A percentile compares a stretch with the other conserved stretches of the same genome.
phyloP scores from a whole-genome alignment of 345 rosid species.

The Microcos paniculata region DNA sequence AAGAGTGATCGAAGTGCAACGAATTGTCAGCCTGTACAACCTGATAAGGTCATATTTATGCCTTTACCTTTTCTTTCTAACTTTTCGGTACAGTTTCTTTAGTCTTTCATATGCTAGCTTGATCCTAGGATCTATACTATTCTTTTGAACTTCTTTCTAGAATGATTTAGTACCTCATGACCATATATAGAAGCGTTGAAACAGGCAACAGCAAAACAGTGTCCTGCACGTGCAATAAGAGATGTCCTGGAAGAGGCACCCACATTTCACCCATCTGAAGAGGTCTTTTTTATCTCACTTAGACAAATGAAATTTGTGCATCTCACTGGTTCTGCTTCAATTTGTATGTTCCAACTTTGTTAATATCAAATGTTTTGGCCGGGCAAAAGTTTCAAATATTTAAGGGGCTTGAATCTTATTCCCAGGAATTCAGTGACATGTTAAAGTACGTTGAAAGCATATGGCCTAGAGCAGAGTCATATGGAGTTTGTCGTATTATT shows the following conservation, averaged over 20 bases:
- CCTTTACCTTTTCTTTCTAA: neutral
- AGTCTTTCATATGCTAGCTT: neutral
- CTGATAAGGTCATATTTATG: conserved; percentile 22
- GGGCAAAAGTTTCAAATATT: conserved; percentile 14
- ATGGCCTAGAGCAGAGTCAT: conserved; percentile 44
- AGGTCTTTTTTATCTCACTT: conserved; percentile 42
- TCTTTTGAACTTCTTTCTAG: neutral
- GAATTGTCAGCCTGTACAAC: conserved; percentile 20
- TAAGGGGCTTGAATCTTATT: conserved; percentile 23
- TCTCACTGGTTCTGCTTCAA: conserved; percentile 19
- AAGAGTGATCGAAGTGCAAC: conserved; percentile 18
- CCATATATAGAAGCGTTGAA: conserved; percentile 25
- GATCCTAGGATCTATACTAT: neutral
- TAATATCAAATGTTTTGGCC: conserved; percentile 14
- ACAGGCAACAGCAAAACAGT: conserved; percentile 38
- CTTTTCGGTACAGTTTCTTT: neutral
- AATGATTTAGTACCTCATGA: conserved; percentile 14
- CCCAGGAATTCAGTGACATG: conserved; percentile 71
- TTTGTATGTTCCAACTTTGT: conserved; percentile 18
- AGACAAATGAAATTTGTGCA: conserved; percentile 6
- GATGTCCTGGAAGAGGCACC: conserved; percentile 57
- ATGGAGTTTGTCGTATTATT: conserved; percentile 74
- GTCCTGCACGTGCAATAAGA: conserved; percentile 32
- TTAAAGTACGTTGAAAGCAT: conserved; percentile 59
- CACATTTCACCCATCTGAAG: conserved; percentile 58